Percentiles rank a stretch among this genome's conserved stretches.
Conservation (phyloP, 108 stramenopile species). For the Pseudonitzschia delicatissima region DNA sequence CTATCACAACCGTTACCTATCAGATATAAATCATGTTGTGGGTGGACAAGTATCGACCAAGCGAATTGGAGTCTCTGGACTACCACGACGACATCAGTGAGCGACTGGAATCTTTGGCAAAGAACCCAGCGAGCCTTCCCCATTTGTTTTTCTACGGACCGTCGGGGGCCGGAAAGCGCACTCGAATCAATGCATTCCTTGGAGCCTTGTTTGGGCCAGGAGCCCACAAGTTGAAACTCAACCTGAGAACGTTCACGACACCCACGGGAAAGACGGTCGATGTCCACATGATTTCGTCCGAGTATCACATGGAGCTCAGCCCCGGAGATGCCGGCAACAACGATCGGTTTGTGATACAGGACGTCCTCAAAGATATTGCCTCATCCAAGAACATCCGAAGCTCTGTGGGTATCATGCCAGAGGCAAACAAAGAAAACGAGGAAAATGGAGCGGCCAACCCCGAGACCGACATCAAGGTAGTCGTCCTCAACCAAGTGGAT, state of each 20-base stretch:
- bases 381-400: conserved; percentile 61
- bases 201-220: conserved; percentile 89
- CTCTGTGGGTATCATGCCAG: conserved; percentile 21
- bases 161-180: conserved; percentile 95
- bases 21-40: conserved; percentile 97
- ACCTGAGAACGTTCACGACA: conserved; percentile 77
- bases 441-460: conserved; percentile 3
- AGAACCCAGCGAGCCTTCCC: conserved; percentile 73
- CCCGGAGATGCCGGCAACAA: conserved; percentile 95
- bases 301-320: conserved; percentile 96
- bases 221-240: conserved; percentile 76
- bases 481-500: conserved; percentile 94
- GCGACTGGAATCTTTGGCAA: conserved; percentile 62
- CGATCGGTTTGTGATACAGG: conserved; percentile 97
- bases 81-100: conserved; percentile 81
- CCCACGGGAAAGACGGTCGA: conserved; percentile 88
- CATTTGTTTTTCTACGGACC: conserved; percentile 98
- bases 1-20: no score
- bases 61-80: conserved; percentile 74
- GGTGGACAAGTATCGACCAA: conserved; percentile 98
- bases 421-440: not conserved
- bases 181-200: conserved; percentile 90
- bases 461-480: conserved; percentile 81
- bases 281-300: conserved; percentile 90
- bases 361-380: conserved; percentile 99